Evolutionary conservation across 2,329 filamentous ascomycete genomes (phyloP).

Genomic region (Rutstroemia sp.): DNA sequence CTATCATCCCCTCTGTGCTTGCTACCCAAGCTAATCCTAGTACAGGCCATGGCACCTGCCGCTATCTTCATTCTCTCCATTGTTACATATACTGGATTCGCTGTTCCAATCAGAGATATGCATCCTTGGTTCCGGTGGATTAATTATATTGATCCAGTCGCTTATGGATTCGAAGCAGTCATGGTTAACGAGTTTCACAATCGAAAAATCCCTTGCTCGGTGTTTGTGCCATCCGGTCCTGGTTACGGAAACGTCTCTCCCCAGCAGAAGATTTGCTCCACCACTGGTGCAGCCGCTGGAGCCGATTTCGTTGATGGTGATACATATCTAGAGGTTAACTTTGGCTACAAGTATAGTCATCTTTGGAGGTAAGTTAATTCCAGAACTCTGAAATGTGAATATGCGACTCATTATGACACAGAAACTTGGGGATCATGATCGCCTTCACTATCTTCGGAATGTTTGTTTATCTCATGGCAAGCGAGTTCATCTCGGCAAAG

Average conservation of each 20-base stretch:
- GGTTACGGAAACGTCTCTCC: constrained; percentile 15
- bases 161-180: constrained; percentile 61
- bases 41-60: constrained; percentile 22
- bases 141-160: constrained; percentile 64
- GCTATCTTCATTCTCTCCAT: constrained; percentile 58
- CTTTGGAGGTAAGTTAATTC: constrained; percentile 46
- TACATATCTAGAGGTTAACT: constrained; percentile 47
- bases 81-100: constrained; percentile 36
- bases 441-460: constrained; percentile 57
- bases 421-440: constrained; percentile 61
- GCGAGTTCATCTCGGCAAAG: constrained; percentile 56
- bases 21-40: background rate
- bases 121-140: constrained; percentile 49
- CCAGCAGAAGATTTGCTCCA: constrained; percentile 41
- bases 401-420: constrained; percentile 9
- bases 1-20: constrained; percentile 22
- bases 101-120: constrained; percentile 48
- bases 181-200: constrained; percentile 72
- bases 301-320: constrained; percentile 47
- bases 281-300: constrained; percentile 51
- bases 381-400: constrained; percentile 18
- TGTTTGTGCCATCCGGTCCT: constrained; percentile 21
- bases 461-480: constrained; percentile 54
- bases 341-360: constrained; percentile 50
- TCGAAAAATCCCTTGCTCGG: constrained; percentile 19